Percentiles rank a stretch among this genome's conserved stretches.
phyloP scores from a whole-genome alignment of 208 protist genomes.

The Trypanosoma avium region DNA sequence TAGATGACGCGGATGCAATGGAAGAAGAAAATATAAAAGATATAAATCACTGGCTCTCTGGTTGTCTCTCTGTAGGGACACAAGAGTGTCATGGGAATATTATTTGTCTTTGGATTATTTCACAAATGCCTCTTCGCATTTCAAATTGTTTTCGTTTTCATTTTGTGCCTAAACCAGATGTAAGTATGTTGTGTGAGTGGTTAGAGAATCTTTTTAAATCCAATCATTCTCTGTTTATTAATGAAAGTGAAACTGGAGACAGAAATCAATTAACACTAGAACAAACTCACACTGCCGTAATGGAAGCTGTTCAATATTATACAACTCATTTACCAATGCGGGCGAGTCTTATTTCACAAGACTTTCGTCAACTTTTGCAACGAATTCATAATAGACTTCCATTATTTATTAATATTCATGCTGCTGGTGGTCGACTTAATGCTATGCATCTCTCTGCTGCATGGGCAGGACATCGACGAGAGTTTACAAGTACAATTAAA shows the following conservation, averaged over 20 bases:
- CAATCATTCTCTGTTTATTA: conserved; percentile 1
- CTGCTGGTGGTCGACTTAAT: conserved; percentile 36
- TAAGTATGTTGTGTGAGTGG: conserved; percentile 43
- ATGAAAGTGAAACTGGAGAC: neutral
- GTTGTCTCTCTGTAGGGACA: conserved; percentile 25
- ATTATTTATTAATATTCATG: conserved; percentile 38
- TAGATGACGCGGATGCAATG: conserved; percentile 80
- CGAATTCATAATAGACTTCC: conserved; percentile 67
- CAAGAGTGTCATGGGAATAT: conserved; percentile 3
- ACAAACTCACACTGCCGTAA: conserved; percentile 19
- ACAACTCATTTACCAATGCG: conserved; percentile 72
- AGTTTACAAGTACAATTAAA: no score
- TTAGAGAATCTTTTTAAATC: conserved; percentile 30
- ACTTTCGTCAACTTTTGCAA: conserved; percentile 59
- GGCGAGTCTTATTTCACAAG: conserved; percentile 53
- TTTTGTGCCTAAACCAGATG: conserved; percentile 51
- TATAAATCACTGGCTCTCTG: conserved; percentile 58
- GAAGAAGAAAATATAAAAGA: conserved; percentile 39
- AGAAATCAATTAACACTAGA: conserved; percentile 1
- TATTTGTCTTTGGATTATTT: conserved; percentile 73
- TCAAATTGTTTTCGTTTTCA: conserved; percentile 77
- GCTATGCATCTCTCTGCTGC: conserved; percentile 58
- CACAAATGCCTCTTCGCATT: conserved; percentile 66
- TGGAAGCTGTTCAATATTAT: conserved; percentile 66
- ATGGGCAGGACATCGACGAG: conserved; percentile 40